Base-by-base conservation (phyloP, 2,329 filamentous ascomycete species). In the Samsoniella hepiali region DNA sequence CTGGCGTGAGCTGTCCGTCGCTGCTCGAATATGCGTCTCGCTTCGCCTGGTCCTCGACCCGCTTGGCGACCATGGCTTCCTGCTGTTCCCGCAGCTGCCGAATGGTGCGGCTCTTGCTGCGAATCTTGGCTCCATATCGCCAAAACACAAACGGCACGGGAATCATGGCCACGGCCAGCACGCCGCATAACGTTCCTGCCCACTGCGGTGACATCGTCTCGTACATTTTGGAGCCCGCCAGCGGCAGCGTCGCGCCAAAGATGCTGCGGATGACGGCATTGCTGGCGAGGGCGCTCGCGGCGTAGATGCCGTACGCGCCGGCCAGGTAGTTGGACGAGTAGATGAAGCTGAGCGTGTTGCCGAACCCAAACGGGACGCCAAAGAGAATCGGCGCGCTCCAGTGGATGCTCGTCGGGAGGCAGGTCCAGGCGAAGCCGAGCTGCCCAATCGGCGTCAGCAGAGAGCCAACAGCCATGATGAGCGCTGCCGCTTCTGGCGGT, bases 381-480 rank as follows among this genome's bases (percentile, higher is more conserved):
- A 91, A 91, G 0, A 91, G 78, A 56, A 96, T 88, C 1, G 91
- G 89, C 27, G 86, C 81, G n/a, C 92, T 87, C 89, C 91, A 96
- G 72, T 91, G 93, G 38, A 96, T 91, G 5, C 85, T 84, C 0
- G 76, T 78, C 0, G 93, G 93, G 0, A 92, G 85, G 65, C 88
- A 93, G 0, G 93, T 96, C 92, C 92, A 97, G 0, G 91, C 87
- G 71, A 97, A 97, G 74, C 88, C 89, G 31, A 97, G 83, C 74
- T 97, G 89, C 17, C 93, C 93, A 3, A 91, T 74, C 0, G 92
- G 90, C 0, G 90, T 87, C 1, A 91, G 78, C 1, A 96, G 73
- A 0, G 91, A 86, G 3, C 90, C 91, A 32, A 96, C 85, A 68
- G 88, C 91, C 70, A 97, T 90, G 63, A 95, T 83, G 49, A 87